phyloP scores from a whole-genome alignment of 495 filamentous ascomycete genomes.

The Oidiodendron maius region DNA sequence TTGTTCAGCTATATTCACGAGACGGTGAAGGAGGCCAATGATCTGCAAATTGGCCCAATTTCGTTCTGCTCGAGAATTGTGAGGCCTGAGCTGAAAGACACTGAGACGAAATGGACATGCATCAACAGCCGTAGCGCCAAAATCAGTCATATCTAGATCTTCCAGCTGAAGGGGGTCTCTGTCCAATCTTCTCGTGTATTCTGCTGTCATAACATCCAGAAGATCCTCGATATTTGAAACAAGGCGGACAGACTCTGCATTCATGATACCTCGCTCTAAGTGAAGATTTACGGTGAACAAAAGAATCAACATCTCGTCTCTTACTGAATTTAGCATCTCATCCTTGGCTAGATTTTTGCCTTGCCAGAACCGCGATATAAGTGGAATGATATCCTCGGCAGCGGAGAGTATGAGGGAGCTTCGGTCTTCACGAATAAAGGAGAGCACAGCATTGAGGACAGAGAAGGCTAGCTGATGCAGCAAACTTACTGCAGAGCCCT shows the following conservation, averaged over 20 bases:
- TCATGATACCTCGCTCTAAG: constrained; percentile 38
- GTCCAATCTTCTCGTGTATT: constrained; percentile 66
- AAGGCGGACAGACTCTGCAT: constrained; percentile 19
- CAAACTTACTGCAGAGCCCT: constrained; percentile 47
- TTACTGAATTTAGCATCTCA: constrained; percentile 56
- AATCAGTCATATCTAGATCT: constrained; percentile 55
- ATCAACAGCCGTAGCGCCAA: constrained; percentile 28
- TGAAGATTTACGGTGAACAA: constrained; percentile 61
- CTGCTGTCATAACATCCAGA: constrained; percentile 55
- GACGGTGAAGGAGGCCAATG: constrained; percentile 41
- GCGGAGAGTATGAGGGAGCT: constrained; percentile 52
- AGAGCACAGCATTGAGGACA: constrained; percentile 65
- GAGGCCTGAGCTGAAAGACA: constrained; percentile 29
- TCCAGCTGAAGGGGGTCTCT: constrained; percentile 71
- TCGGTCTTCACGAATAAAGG: constrained; percentile 59
- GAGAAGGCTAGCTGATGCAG: constrained; percentile 67
- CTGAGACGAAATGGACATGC: constrained; percentile 37
- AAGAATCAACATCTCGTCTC: constrained; percentile 59
- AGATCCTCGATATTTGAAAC: constrained; percentile 43
- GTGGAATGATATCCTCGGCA: constrained; percentile 56
- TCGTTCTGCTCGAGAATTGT: constrained; percentile 39
- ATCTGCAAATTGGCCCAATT: constrained; percentile 48
- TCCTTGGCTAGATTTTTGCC: constrained; percentile 61
- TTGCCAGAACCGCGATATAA: constrained; percentile 70
- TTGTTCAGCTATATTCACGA: constrained; percentile 25